Percentiles rank a stretch among this genome's conserved stretches.
These are phyloP conservation scores for Globisporangium heterothallicum DNA, from an alignment of 352 stramenopile genomes.

Conservation along the genomic window DNA sequence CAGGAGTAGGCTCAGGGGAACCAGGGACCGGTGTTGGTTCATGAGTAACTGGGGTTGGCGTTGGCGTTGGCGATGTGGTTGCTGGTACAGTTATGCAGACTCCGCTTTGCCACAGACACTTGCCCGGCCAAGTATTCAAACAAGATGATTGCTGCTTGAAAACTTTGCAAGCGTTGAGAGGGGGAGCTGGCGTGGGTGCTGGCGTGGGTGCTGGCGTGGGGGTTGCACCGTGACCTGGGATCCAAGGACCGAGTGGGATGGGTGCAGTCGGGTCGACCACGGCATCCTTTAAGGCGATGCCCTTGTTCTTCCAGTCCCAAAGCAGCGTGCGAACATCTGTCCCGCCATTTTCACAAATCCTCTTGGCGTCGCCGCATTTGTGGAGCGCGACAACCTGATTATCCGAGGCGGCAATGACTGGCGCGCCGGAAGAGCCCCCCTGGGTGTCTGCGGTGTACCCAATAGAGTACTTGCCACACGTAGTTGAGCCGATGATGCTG, in stretches of 20 bases:
- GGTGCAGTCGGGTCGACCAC: neutral
- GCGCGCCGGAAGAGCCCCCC: neutral
- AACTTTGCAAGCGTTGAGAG: neutral
- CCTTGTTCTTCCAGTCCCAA: constrained; percentile 1
- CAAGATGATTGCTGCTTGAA: neutral
- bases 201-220: neutral
- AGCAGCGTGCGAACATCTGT: constrained; percentile 4
- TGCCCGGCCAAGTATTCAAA: too few relatives aligned
- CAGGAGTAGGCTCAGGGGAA: neutral
- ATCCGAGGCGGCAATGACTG: neutral
- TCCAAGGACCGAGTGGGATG: constrained; percentile 9
- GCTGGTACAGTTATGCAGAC: neutral
- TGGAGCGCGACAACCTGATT: neutral
- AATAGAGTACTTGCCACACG: neutral
- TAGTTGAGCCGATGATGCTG: neutral
- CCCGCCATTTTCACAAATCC: neutral
- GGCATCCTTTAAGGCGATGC: neutral
- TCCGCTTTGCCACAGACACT: neutral
- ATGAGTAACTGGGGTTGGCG: neutral
- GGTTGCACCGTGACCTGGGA: constrained; percentile 1
- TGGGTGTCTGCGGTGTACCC: neutral
- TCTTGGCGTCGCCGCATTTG: neutral
- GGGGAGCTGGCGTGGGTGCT: neutral
- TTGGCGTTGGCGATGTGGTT: neutral
- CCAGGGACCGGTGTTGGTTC: neutral